These are phyloP conservation scores for Malassezia arunalokei DNA, from an alignment of 1,284 basidiomycete species.

Conservation along the genomic window DNA sequence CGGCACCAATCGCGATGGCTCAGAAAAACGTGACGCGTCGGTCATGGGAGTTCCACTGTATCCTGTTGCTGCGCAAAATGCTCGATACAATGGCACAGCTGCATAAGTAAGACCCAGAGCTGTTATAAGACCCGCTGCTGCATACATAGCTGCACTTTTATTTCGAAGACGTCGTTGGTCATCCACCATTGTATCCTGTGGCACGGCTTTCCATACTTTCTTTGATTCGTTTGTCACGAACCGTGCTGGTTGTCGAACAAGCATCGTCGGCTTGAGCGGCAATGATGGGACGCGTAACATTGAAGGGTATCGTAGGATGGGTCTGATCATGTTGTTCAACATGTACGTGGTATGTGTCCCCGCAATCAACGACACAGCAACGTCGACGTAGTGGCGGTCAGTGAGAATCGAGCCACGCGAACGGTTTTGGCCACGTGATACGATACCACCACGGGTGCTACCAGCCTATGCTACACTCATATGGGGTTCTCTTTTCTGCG, in stretches of 20 bases:
- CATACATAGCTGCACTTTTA: slow-evolving; percentile 11
- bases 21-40: slow-evolving; percentile 28
- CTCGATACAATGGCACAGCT: slow-evolving; percentile 89
- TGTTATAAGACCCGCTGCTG: slow-evolving; percentile 51
- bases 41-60: slow-evolving; percentile 90
- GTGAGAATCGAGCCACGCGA: too few species aligned
- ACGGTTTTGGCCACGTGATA: too few species aligned
- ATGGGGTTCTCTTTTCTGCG: neutral
- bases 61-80: slow-evolving; percentile 94
- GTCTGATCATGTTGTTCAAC: neutral
- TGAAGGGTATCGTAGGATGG: neutral
- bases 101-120: slow-evolving; percentile 81
- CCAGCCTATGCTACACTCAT: neutral
- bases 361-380: too few species aligned
- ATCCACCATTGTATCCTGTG: neutral
- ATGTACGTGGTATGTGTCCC: too few species aligned
- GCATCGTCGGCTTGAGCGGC: neutral
- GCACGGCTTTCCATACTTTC: neutral
- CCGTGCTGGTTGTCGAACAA: neutral
- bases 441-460: too few species aligned
- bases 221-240: too few species aligned
- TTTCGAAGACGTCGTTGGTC: slow-evolving; percentile 1
- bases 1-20: slow-evolving; percentile 25
- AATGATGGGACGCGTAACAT: neutral
- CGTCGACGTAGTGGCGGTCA: too few species aligned